Conservation (phyloP, 2,329 filamentous ascomycete species). For the Ilyonectria robusta region DNA sequence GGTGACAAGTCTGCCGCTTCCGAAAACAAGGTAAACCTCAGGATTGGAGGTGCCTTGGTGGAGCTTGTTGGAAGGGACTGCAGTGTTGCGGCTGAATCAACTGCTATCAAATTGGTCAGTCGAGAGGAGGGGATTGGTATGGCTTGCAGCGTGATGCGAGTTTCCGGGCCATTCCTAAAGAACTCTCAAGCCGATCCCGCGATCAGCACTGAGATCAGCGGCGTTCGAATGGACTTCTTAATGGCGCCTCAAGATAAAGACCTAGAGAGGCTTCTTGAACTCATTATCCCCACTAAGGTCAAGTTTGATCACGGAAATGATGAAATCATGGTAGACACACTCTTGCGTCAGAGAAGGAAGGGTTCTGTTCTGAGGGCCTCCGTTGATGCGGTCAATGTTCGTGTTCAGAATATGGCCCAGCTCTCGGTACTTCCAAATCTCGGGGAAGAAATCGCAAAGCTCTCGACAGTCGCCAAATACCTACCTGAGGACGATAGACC, state of each 20-base stretch:
- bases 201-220: slow-evolving; percentile 73
- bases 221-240: slow-evolving; percentile 81
- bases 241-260: slow-evolving; percentile 82
- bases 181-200: slow-evolving; percentile 69
- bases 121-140: slow-evolving; percentile 80
- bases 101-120: slow-evolving; percentile 84
- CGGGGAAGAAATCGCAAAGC: slow-evolving; percentile 82
- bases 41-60: slow-evolving; percentile 83
- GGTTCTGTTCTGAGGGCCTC: slow-evolving; percentile 84
- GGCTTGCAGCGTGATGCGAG: slow-evolving; percentile 80
- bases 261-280: slow-evolving; percentile 83
- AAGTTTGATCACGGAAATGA: slow-evolving; percentile 89
- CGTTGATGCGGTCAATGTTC: slow-evolving; percentile 74
- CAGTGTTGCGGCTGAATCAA: slow-evolving; percentile 81
- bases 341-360: slow-evolving; percentile 88
- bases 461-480: slow-evolving; percentile 93
- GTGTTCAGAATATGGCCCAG: slow-evolving; percentile 74
- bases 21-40: slow-evolving; percentile 79
- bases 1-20: slow-evolving; percentile 62
- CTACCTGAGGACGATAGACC: slow-evolving; percentile 95
- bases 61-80: slow-evolving; percentile 85
- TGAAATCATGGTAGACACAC: slow-evolving; percentile 93
- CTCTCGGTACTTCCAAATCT: slow-evolving; percentile 79
- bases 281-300: slow-evolving; percentile 93
- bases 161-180: slow-evolving; percentile 78